These are phyloP conservation scores for Pleurotus tuber-regium DNA, from an alignment of 768 basidiomycete genomes.

Conservation along the genomic window DNA sequence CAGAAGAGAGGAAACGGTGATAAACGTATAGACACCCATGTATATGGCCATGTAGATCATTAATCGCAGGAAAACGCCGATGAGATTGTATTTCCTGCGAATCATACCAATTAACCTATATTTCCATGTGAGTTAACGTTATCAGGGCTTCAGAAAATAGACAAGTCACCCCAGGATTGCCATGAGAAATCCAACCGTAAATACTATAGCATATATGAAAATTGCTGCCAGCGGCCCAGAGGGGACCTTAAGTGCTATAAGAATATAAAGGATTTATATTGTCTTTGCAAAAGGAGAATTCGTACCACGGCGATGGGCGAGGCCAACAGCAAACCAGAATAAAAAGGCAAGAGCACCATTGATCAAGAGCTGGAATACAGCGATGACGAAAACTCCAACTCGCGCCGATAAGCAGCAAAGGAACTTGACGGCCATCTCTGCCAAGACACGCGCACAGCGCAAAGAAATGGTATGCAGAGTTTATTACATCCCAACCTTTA, in stretches of 20 bases:
- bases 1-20: not conserved
- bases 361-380: slow-evolving; percentile 39
- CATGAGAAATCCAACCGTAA: slow-evolving; percentile 1
- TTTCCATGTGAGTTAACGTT: not conserved
- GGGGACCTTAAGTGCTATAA: not conserved
- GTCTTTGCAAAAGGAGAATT: not conserved
- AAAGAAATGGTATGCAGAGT: too few species aligned
- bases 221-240: not conserved
- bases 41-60: slow-evolving; percentile 7
- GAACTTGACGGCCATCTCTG: slow-evolving; percentile 36
- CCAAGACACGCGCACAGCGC: too few species aligned
- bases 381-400: slow-evolving; percentile 29
- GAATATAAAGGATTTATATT: not conserved
- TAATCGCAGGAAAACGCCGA: slow-evolving; percentile 1
- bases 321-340: slow-evolving; percentile 28
- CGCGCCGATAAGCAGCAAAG: slow-evolving; percentile 42
- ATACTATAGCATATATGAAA: slow-evolving; percentile 2
- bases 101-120: not conserved
- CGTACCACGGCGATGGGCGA: slow-evolving; percentile 4
- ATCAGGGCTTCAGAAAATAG: not conserved
- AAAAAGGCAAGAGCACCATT: slow-evolving; percentile 23
- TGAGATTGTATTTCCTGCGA: slow-evolving; percentile 1
- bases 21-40: not conserved
- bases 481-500: too few species aligned
- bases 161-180: not conserved